Conservation (phyloP, 768 basidiomycete genomes). For the Leccinellum rugosiceps region DNA sequence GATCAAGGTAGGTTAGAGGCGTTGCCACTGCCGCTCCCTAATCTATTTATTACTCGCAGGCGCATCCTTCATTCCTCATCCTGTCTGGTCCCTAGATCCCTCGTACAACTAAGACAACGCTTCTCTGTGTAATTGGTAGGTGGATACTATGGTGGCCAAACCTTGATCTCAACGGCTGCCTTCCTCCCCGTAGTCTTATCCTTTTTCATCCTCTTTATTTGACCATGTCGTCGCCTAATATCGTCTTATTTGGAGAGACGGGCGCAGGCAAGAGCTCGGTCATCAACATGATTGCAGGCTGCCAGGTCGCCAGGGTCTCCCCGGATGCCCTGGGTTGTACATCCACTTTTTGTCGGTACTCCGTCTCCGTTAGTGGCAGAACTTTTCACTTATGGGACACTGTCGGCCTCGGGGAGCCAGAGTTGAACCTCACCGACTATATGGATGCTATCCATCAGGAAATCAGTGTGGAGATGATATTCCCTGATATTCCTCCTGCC, state of each 20-base stretch:
- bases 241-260: constrained; percentile 42
- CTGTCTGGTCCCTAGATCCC: background rate
- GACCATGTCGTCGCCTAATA: constrained; percentile 26
- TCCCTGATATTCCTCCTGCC: too few species aligned
- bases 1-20: too few species aligned
- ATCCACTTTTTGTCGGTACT: constrained; percentile 23
- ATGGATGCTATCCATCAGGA: constrained; percentile 28
- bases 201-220: background rate
- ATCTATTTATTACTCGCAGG: background rate
- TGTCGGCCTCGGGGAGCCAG: constrained; percentile 29
- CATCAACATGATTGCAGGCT: constrained; percentile 29
- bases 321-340: constrained; percentile 32
- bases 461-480: too few species aligned
- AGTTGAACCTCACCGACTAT: constrained; percentile 17
- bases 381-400: constrained; percentile 31
- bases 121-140: background rate
- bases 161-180: background rate
- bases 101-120: background rate
- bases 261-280: constrained; percentile 33
- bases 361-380: constrained; percentile 12
- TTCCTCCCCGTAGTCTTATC: background rate
- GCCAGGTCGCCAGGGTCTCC: constrained; percentile 15
- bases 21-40: background rate
- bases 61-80: background rate
- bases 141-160: background rate